Evolutionary conservation across 257 asterid genomes (phyloP).

Genomic region (Verbena officinalis): DNA sequence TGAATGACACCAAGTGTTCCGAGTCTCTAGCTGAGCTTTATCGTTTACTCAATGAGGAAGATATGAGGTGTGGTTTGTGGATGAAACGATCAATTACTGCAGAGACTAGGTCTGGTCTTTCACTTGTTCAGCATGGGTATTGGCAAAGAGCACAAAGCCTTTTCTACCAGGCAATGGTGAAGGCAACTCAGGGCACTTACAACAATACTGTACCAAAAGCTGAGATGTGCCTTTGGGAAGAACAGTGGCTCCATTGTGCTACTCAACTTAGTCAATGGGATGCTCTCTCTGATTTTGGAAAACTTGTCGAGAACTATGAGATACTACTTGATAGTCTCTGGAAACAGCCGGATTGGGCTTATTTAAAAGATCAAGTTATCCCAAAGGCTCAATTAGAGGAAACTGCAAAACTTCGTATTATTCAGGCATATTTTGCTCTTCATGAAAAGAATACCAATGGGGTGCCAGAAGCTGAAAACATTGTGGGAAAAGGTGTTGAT

Average conservation of each 20-base stretch:
- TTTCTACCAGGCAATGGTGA: conserved; percentile 97
- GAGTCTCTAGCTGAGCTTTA: conserved; percentile 99
- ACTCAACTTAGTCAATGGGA: conserved; percentile 99
- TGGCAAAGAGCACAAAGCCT: conserved; percentile 98
- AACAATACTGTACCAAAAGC: conserved; percentile 96
- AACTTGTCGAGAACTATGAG: conserved; percentile 91
- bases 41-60: conserved; percentile 95
- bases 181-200: conserved; percentile 98
- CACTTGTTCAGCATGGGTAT: conserved; percentile 98
- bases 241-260: conserved; percentile 97
- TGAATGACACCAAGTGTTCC: conserved; percentile 90
- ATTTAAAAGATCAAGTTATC: conserved; percentile 86
- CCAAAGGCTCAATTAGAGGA: conserved; percentile 99
- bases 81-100: conserved; percentile 89
- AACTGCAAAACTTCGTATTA: conserved; percentile 90
- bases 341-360: conserved; percentile 99
- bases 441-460: conserved; percentile 93
- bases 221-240: conserved; percentile 99
- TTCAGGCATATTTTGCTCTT: conserved; percentile 96
- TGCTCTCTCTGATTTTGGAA: conserved; percentile 90
- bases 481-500: conserved; percentile 94
- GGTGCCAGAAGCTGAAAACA: conserved; percentile 88
- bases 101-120: conserved; percentile 96
- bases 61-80: conserved; percentile 99
- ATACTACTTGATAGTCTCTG: conserved; percentile 92